These are phyloP conservation scores for Mollisia scopiformis DNA, from an alignment of 2,329 filamentous ascomycete species.

Conservation along the genomic window DNA sequence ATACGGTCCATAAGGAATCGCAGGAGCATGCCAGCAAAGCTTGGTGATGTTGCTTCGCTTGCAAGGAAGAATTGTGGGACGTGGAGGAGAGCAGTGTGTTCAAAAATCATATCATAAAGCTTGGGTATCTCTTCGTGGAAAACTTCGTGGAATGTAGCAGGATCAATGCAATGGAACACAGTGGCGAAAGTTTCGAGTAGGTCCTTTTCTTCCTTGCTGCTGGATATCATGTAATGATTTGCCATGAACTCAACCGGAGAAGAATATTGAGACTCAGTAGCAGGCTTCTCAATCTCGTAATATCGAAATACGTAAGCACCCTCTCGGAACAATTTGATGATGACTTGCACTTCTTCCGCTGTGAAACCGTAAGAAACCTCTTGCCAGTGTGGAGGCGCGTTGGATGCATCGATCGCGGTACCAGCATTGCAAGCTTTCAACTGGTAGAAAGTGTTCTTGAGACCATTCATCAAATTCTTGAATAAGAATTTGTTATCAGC, in stretches of 20 bases:
- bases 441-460: conserved; percentile 97
- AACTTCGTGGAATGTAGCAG: conserved; percentile 97
- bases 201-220: conserved; percentile 95
- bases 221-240: conserved; percentile 93
- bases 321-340: conserved; percentile 96
- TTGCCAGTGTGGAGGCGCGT: conserved; percentile 87
- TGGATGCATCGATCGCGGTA: conserved; percentile 71
- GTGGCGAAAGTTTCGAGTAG: conserved; percentile 96
- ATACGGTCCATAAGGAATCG: conserved; percentile 98
- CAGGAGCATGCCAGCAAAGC: conserved; percentile 96
- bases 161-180: conserved; percentile 97
- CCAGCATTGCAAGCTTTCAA: conserved; percentile 85
- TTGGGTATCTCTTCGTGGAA: conserved; percentile 97
- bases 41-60: conserved; percentile 96
- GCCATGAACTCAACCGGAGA: conserved; percentile 91
- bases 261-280: conserved; percentile 71
- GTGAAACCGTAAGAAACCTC: conserved; percentile 97
- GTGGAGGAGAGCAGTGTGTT: conserved; percentile 91
- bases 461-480: conserved; percentile 90
- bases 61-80: conserved; percentile 98
- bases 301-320: conserved; percentile 96
- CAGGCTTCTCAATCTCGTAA: conserved; percentile 85
- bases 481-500: conserved; percentile 98
- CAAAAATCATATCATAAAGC: conserved; percentile 96
- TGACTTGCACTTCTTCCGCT: conserved; percentile 93